Evolutionary conservation across 164 flowering plant genomes (phyloP), one percentile per base, ranked within the genome.

Genomic region (Sedum album): DNA sequence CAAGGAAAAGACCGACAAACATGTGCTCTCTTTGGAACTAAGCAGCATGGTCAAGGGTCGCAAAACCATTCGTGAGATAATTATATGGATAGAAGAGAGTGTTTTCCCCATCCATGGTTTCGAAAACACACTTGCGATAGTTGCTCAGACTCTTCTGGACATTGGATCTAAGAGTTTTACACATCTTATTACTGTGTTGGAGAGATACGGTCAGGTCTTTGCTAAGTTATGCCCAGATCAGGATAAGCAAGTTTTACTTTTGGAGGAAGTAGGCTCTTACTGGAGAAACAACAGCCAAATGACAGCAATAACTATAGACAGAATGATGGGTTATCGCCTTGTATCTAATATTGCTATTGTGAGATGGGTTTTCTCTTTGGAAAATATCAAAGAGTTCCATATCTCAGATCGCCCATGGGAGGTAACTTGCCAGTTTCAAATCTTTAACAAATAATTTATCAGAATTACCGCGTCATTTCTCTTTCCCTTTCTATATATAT

Each of bases 321-420:
- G 99, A 70, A 95, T 95, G 99, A 95, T 95, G 99, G 97, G 99
- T 63, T 95, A 95, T 75, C 87, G 99, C 15, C 85, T 95, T 66
- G 69, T 95, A 67, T 95, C 97, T 46, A 95, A 89, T 77, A 75
- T 90, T 78, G 92, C 97, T 38, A 95, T 95, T 72, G 89, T 92
- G 57, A 83, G 76, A 73, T 95, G 97, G 97, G 94, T 89, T 69
- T 95, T 95, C 76, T 86, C 93, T 71, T 73, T 88, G 41, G 72
- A 73, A 64, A 95, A 95, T 66, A 65, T 92, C 72, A 82, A 86
- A 41, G 90, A 82, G 70, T 95, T 92, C 70, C 98, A 95, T 75
- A 74, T 79, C 17, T 82, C 96, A 44, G 99, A 90, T 79, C 86
- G 79, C 71, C 85, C 84, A 65, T 95, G 99, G 97, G 99, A 95